Conservation (phyloP, 768 basidiomycete species). For the Psilocybe subaeruginosa region DNA sequence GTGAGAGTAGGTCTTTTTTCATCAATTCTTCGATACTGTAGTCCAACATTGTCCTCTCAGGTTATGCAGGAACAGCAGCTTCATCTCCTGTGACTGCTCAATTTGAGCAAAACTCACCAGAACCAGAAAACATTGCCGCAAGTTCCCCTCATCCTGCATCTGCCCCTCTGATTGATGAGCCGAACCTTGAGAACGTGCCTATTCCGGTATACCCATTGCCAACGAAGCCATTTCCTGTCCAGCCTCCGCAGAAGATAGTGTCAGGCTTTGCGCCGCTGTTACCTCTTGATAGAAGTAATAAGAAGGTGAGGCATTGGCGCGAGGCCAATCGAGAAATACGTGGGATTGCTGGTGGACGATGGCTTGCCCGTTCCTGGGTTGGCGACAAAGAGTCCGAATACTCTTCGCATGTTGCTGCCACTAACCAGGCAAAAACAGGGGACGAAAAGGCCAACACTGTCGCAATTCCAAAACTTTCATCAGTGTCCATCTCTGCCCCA, state of each 20-base stretch:
- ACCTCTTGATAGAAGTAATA: conserved; percentile 65
- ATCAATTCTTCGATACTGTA: neutral
- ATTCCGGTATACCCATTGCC: conserved; percentile 80
- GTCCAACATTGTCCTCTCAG: conserved; percentile 32
- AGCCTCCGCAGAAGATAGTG: conserved; percentile 75
- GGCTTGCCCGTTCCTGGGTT: conserved; percentile 84
- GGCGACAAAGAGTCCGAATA: conserved; percentile 80
- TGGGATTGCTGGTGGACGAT: conserved; percentile 82
- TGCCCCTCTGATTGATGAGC: conserved; percentile 34
- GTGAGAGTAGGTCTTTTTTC: conserved; percentile 54
- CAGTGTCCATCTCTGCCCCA: conserved; percentile 51
- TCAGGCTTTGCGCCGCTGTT: conserved; percentile 71
- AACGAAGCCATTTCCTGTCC: conserved; percentile 82
- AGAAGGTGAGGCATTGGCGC: conserved; percentile 73
- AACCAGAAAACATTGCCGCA: conserved; percentile 45
- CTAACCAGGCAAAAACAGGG: conserved; percentile 28
- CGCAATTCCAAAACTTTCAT: conserved; percentile 37
- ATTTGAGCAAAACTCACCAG: conserved; percentile 51
- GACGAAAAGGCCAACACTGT: conserved; percentile 35
- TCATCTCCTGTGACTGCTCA: conserved; percentile 67
- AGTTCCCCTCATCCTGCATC: conserved; percentile 31
- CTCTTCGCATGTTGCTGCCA: conserved; percentile 38
- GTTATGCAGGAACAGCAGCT: conserved; percentile 69
- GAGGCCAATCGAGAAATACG: conserved; percentile 75
- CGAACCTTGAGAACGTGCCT: conserved; percentile 59